Percentiles rank a stretch among this genome's conserved stretches.
phyloP scores from a whole-genome alignment of 306 rosid genomes.

The Begonia loranthoides region DNA sequence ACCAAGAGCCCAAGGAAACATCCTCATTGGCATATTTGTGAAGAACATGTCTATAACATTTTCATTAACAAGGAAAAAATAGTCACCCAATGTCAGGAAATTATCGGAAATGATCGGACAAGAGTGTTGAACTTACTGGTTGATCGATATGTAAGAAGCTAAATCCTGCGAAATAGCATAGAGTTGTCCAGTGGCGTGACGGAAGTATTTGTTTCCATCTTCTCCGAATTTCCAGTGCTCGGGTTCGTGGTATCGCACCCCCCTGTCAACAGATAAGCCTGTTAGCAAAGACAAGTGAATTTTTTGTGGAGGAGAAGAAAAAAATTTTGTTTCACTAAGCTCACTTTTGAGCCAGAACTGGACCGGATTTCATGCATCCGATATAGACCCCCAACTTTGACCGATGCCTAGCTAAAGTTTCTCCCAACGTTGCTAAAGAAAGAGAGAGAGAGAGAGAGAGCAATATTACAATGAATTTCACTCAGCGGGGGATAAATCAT shows the following conservation, averaged over 20 bases:
- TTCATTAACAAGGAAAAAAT: constrained; percentile 1
- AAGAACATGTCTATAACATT: constrained; percentile 32
- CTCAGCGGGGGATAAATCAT: not conserved
- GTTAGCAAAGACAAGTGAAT: not conserved
- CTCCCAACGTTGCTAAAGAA: constrained; percentile 36
- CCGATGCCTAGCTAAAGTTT: constrained; percentile 40
- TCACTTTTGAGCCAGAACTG: constrained; percentile 48
- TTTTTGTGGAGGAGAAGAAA: not conserved
- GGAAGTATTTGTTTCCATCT: constrained; percentile 51
- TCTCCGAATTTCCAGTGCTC: constrained; percentile 55
- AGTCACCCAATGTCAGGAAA: not conserved
- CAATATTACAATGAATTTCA: not conserved
- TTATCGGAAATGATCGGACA: not conserved
- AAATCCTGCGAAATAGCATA: constrained; percentile 43
- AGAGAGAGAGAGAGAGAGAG: not conserved
- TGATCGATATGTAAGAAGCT: constrained; percentile 37
- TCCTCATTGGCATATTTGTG: constrained; percentile 48
- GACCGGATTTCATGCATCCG: constrained; percentile 62
- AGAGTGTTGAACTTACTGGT: constrained; percentile 29
- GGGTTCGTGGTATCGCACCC: constrained; percentile 49
- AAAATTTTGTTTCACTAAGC: not conserved
- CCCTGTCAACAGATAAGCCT: constrained; percentile 18
- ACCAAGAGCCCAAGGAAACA: constrained; percentile 48
- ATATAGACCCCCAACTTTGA: constrained; percentile 34
- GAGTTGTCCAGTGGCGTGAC: constrained; percentile 54